Evolutionary conservation across 306 rosid species (phyloP).

Genomic region (Citrullus colocynthis): DNA sequence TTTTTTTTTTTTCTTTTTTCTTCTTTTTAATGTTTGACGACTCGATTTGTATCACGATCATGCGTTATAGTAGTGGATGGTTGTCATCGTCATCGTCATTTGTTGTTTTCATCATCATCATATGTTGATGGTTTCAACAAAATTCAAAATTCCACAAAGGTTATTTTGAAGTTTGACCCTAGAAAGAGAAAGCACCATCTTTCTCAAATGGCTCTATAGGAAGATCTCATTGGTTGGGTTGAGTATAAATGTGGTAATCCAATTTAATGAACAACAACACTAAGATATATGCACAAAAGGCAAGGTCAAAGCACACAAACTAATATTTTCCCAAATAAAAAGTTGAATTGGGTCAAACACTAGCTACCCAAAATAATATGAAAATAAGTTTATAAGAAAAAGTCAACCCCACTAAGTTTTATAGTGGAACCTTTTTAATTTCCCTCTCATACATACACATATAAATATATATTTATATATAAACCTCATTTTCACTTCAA

Average conservation of each 20-base stretch:
- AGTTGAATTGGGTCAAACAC: constrained; percentile 6
- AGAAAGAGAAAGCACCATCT: neutral
- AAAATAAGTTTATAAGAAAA: neutral
- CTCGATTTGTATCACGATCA: neutral
- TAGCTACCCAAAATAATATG: neutral
- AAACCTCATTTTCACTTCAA: constrained; percentile 16
- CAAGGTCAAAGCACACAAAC: neutral
- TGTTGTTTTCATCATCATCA: neutral
- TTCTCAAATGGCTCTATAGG: neutral
- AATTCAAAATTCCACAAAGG: neutral
- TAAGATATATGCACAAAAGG: neutral
- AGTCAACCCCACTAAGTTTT: constrained; percentile 14
- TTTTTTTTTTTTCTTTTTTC: neutral
- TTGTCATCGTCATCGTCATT: neutral
- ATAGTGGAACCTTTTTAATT: neutral
- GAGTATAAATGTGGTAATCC: constrained; percentile 6
- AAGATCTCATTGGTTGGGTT: constrained; percentile 1
- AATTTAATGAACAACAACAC: neutral
- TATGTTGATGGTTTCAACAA: neutral
- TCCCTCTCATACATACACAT: neutral
- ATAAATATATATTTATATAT: no score
- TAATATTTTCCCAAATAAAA: neutral
- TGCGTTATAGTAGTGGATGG: neutral
- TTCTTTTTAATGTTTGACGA: neutral
- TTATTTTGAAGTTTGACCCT: neutral